phyloP scores from a whole-genome alignment of 176 grass and related monocot species.

The Aegilops tauschii region DNA sequence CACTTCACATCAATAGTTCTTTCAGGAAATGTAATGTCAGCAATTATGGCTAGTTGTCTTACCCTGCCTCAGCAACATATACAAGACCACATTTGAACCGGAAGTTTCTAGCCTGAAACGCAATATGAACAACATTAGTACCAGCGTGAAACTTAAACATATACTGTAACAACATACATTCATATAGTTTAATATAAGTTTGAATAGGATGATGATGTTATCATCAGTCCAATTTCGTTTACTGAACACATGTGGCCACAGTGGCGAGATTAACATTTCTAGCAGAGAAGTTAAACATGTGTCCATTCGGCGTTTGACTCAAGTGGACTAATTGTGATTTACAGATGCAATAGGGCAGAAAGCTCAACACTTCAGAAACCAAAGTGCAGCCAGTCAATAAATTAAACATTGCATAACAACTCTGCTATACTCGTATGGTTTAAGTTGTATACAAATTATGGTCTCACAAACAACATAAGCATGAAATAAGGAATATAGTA shows the following conservation, averaged over 20 bases:
- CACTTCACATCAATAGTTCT: background rate
- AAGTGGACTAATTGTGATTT: background rate
- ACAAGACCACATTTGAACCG: constrained; percentile 99
- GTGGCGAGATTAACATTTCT: constrained; percentile 18
- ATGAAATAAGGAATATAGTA: background rate
- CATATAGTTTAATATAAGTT: constrained; percentile 5
- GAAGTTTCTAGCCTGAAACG: constrained; percentile 91
- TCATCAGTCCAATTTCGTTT: constrained; percentile 7
- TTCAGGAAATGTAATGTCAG: constrained; percentile 25
- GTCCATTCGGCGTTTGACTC: background rate
- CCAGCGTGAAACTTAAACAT: background rate
- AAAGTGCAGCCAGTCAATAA: background rate
- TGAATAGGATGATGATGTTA: constrained; percentile 3
- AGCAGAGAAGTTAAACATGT: background rate
- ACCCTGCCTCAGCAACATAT: constrained; percentile 98
- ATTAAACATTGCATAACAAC: background rate
- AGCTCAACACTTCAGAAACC: background rate
- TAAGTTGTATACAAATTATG: background rate
- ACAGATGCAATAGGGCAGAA: background rate
- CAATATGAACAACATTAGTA: constrained; percentile 19
- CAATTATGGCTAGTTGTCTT: constrained; percentile 31
- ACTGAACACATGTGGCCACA: background rate
- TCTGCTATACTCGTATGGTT: background rate
- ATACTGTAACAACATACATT: background rate
- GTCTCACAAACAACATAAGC: background rate